Evolutionary conservation across 1,139 yeast genomes (phyloP), one percentile per base, ranked within the genome.

Genomic region (Entelexis paramagnoliae): DNA sequence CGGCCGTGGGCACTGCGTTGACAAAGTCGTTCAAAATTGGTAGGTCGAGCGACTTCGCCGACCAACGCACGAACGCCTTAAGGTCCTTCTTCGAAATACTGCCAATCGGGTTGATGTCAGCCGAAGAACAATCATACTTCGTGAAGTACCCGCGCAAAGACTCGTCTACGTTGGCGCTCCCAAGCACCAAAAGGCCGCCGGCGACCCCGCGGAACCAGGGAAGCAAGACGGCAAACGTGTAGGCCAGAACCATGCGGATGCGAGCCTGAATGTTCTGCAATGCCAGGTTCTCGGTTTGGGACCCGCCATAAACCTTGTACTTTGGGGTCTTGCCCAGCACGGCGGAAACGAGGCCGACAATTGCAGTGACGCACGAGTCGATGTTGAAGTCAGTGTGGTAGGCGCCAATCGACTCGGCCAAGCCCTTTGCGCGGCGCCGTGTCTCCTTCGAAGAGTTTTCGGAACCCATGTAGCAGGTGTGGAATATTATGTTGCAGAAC

Each of bases 91-190:
- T 91, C 28, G 97, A 88, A 50, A 91, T 85, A 28, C 97, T 96
- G 16, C 99, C 99, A 61, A 91, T 91, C 16, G 98, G 99, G 64
- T 91, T 91, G 55, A 91, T 78, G 69, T 91, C 99, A 1, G 98
- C 98, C 38, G 94, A 82, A 14, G 96, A 88, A 66, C 96, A 88
- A 67, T 91, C 99, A 66, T 91, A 91, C 66, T 91, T 91, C 14
- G 99, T 91, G 64, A 93, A 74, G 64, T 91, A 91, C 0, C 99
- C 99, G 58, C 99, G 75, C 56, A 91, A 71, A 61, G 95, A 87
- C 66, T 91, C 99, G 66, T 91, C 99, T n/a, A 91, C 98, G 65
- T 91, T 91, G 8, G 98, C 96, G 64, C 94, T 82, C 1, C 98
- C 98, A 52, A 91, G 73, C 9, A 91, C 99, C 42, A 91, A 72